Evolutionary conservation across 202 grass and related monocot species (phyloP), one percentile per base, ranked within the genome.

Genomic region (Alloteropsis angusta): DNA sequence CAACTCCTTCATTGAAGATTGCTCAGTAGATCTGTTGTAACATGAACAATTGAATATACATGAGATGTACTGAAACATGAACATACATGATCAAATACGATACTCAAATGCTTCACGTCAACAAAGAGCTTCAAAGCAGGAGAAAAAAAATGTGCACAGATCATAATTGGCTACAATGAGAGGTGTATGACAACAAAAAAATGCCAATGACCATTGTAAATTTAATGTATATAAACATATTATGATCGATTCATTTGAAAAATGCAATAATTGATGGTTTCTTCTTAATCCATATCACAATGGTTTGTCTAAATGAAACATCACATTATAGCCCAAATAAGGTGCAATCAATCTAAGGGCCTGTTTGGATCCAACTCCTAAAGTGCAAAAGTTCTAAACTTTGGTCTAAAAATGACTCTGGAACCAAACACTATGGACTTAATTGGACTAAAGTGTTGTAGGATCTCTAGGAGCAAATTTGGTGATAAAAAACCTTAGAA

Each of bases 1-100:
- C 67, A 97, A 74, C 74, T 93, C 86, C 81, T 97, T 97, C 4
- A 85, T 60, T 46, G 76, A 64, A 47, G 90, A 87, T 49, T 59
- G 74, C 71, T 91, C 88, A 26, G 83, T 71, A 74, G 88, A 75
- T 85, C 90, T 97, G 50, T 14, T 7, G 44, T 10, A 84, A 74
- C 46, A 68, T 56, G 37, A 53, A 76, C 10, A n/a, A n/a, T n/a
- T n/a, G n/a, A n/a, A n/a, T n/a, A 54, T 46, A 25, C 38, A 73
- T 70, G 38, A 64, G 56, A 26, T n/a, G 9, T 64, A 26, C 5
- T 26, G 25, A 49, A 49, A 3, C 15, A n/a, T 18, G 17, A 49
- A n/a, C 47, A 49, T 49, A 12, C 19, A 56, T 19, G 5, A 69
- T 23, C 7, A 69, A 58, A 71, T 69, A 54, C 36, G 35, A 47